These are phyloP conservation scores for Amoeboaphelidium protococcarum DNA, from an alignment of 371 early-diverging fungal genomes.

Conservation along the genomic window DNA sequence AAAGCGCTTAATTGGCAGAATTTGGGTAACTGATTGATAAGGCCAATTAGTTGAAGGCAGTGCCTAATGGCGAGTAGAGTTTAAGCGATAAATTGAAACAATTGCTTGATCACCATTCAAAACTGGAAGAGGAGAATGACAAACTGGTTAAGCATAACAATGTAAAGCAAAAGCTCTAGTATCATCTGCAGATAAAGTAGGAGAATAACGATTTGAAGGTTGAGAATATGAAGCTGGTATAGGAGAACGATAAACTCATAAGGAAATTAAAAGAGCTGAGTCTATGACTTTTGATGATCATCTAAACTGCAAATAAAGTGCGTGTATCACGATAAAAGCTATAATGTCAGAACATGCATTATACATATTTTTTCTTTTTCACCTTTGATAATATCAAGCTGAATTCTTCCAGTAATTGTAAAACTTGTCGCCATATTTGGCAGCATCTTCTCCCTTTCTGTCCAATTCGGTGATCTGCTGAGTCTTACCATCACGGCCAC, in stretches of 20 bases:
- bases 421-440: slow-evolving; percentile 33
- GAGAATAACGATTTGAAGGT: slow-evolving; percentile 14
- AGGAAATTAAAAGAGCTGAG: too few relatives aligned
- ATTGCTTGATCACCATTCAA: background rate
- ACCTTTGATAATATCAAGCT: background rate
- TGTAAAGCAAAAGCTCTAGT: slow-evolving; percentile 15
- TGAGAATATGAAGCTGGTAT: background rate
- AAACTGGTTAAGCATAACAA: slow-evolving; percentile 18
- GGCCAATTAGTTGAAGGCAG: too few relatives aligned
- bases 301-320: too few relatives aligned
- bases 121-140: slow-evolving; percentile 12
- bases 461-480: slow-evolving; percentile 29
- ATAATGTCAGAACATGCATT: background rate
- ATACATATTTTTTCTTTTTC: background rate
- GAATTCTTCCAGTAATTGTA: slow-evolving; percentile 18
- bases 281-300: too few relatives aligned
- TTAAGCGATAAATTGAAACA: too few relatives aligned
- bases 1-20: too few relatives aligned
- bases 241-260: background rate
- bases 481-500: background rate
- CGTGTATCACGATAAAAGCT: too few relatives aligned
- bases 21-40: too few relatives aligned
- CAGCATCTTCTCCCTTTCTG: slow-evolving; percentile 38
- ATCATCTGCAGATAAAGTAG: slow-evolving; percentile 19
- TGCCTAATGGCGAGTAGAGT: too few relatives aligned